These are phyloP conservation scores for Artemisia argyi DNA, from an alignment of 129 eudicot species.

Conservation along the genomic window DNA sequence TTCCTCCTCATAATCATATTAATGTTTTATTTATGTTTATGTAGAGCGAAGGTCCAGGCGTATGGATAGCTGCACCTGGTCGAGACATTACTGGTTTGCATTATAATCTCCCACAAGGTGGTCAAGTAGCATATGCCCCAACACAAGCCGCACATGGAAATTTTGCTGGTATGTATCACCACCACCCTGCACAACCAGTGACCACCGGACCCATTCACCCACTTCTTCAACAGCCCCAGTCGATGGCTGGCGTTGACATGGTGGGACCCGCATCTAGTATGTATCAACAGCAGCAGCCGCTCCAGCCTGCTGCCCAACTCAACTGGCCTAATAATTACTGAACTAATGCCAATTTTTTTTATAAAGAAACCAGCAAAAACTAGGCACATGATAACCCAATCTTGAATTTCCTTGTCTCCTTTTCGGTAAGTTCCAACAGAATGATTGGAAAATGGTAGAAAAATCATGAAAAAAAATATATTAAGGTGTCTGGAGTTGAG, in stretches of 20 bases:
- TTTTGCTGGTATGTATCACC: constrained; percentile 58
- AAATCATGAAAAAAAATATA: constrained; percentile 24
- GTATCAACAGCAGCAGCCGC: constrained; percentile 69
- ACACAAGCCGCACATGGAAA: constrained; percentile 69
- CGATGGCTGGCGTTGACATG: constrained; percentile 67
- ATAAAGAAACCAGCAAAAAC: constrained; percentile 26
- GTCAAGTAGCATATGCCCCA: constrained; percentile 78
- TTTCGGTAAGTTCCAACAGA: constrained; percentile 15
- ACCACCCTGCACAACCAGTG: constrained; percentile 71
- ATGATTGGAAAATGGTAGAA: constrained; percentile 25
- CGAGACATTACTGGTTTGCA: constrained; percentile 76
- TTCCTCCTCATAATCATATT: neutral
- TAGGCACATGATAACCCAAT: constrained; percentile 24
- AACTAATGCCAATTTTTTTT: constrained; percentile 16
- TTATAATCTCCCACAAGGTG: constrained; percentile 83
- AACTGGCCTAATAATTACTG: constrained; percentile 91
- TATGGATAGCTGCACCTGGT: constrained; percentile 70
- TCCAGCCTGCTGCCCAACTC: constrained; percentile 62
- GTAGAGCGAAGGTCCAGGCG: constrained; percentile 78
- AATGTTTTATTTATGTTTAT: neutral
- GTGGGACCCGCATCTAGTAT: constrained; percentile 58
- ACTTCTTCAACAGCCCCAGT: constrained; percentile 84
- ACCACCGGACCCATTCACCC: constrained; percentile 74
- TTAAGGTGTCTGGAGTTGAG: constrained; percentile 38
- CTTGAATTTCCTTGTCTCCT: constrained; percentile 19